These are phyloP conservation scores for Gynochthodes officinalis DNA, from an alignment of 257 asterid genomes.

Conservation along the genomic window DNA sequence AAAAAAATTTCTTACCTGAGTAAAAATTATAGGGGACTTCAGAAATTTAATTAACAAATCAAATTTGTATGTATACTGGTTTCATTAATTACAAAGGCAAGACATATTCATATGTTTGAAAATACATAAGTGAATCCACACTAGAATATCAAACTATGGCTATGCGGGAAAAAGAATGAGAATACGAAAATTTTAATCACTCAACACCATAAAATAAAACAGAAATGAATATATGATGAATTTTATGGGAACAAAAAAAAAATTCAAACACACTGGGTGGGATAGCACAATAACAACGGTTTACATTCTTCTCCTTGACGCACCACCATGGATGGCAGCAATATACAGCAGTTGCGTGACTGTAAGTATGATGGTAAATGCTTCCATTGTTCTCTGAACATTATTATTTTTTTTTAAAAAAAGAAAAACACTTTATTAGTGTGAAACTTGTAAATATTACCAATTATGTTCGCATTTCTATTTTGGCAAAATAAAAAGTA, in stretches of 20 bases:
- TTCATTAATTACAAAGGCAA: too few relatives aligned
- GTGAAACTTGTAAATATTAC: not conserved
- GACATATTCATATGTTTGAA: not conserved
- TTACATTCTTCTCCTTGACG: conserved; percentile 42
- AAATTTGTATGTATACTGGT: too few relatives aligned
- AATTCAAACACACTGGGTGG: conserved; percentile 17
- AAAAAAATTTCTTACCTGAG: too few relatives aligned
- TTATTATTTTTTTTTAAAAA: not conserved
- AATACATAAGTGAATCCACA: not conserved
- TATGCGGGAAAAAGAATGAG: too few relatives aligned
- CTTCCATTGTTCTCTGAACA: conserved; percentile 89
- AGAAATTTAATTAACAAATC: too few relatives aligned
- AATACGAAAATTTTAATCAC: not conserved
- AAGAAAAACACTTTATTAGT: not conserved
- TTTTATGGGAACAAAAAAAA: not conserved
- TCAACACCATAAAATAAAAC: not conserved
- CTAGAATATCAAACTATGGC: too few relatives aligned
- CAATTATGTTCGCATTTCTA: not conserved
- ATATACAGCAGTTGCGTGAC: conserved; percentile 73
- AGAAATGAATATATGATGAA: not conserved
- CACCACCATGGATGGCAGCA: conserved; percentile 64
- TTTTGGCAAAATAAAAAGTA: not conserved
- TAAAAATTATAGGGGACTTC: too few relatives aligned
- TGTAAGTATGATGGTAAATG: conserved; percentile 71
- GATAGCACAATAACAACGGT: not conserved